Evolutionary conservation across 140 eudicot species (phyloP).

Genomic region (Stevia rebaudiana): DNA sequence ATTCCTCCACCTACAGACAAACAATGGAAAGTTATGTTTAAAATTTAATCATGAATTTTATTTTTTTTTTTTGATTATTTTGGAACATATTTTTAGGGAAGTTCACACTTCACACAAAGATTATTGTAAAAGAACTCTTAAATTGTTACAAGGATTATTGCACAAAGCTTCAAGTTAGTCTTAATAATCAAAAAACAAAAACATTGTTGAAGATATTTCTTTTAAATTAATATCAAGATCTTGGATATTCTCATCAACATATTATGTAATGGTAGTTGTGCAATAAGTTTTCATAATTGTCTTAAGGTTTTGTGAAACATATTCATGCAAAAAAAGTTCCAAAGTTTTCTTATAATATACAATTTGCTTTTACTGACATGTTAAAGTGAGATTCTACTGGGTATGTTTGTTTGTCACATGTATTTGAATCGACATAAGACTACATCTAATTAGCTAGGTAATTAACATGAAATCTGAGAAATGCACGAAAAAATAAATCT

Average conservation of each 20-base stretch:
- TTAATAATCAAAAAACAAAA: no score
- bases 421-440: no score
- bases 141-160: background rate
- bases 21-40: background rate
- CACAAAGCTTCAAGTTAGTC: background rate
- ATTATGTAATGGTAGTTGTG: background rate
- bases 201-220: background rate
- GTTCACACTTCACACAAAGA: background rate
- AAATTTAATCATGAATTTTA: background rate
- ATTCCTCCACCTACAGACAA: constrained; percentile 40
- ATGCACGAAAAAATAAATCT: background rate
- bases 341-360: background rate
- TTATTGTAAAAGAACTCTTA: background rate
- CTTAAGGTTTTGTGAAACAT: no score
- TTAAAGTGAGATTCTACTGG: no score
- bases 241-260: background rate
- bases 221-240: background rate
- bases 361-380: background rate
- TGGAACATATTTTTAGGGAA: background rate
- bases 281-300: no score
- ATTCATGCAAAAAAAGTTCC: background rate
- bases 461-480: background rate
- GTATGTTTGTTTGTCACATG: no score
- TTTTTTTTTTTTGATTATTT: background rate
- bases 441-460: background rate